Conservation (phyloP, 2,329 filamentous ascomycete genomes). For the Beauveria asiatica region DNA sequence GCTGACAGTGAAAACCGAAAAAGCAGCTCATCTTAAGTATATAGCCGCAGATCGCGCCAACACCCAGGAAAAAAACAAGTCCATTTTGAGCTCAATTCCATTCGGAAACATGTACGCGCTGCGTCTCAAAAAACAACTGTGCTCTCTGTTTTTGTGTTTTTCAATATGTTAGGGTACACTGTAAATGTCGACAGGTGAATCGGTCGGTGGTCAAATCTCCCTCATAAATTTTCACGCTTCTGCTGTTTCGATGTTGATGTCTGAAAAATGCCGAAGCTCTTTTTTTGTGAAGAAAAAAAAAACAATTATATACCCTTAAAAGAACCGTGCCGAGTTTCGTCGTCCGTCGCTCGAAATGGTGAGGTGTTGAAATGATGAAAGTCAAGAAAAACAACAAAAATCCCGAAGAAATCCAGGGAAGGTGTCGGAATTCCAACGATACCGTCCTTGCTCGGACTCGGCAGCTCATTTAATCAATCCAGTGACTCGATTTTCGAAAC, state of each 20-base stretch:
- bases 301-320: conserved; percentile 7
- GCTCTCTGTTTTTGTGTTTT: background rate
- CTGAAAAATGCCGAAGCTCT: conserved; percentile 1
- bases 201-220: background rate
- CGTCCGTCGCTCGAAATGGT: background rate
- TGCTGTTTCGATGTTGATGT: background rate
- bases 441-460: background rate
- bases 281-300: background rate
- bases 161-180: background rate
- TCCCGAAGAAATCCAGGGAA: background rate
- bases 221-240: conserved; percentile 2
- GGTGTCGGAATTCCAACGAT: background rate
- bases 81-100: background rate
- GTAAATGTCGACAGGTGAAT: background rate
- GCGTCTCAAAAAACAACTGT: background rate
- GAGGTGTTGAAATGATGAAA: background rate
- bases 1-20: background rate
- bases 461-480: background rate
- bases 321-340: background rate
- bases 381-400: background rate
- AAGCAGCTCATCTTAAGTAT: background rate
- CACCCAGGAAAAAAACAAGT: background rate
- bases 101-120: background rate
- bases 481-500: background rate
- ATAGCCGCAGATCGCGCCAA: background rate